Percentiles rank a stretch among this genome's conserved stretches.
Conservation (phyloP, 75 land plant species). For the Sequoia sempervirens region DNA sequence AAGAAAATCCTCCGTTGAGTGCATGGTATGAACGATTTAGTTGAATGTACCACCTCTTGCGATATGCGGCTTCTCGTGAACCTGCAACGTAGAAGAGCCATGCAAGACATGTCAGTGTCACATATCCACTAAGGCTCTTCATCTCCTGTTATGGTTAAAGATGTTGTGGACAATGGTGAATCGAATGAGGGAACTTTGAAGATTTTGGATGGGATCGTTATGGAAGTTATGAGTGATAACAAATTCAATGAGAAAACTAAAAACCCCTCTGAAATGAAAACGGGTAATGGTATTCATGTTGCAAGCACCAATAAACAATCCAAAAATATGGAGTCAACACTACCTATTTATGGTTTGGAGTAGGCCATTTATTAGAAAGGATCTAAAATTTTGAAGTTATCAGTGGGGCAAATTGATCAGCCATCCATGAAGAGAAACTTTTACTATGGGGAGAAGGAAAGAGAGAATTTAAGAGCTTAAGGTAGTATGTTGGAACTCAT, state of each 20-base stretch:
- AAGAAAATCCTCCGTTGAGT: no score
- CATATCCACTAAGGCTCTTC: no score
- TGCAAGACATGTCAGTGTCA: no score
- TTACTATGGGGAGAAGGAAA: slow-evolving; percentile 62
- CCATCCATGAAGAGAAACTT: slow-evolving; percentile 21
- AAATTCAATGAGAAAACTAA: background rate
- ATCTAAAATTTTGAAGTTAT: background rate
- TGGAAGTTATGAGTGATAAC: no score
- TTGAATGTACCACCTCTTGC: no score
- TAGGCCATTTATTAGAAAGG: background rate
- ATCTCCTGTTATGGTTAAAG: no score
- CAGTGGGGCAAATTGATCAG: background rate
- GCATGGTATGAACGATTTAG: no score
- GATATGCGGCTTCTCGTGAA: no score
- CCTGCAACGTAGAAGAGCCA: no score
- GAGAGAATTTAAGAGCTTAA: slow-evolving; percentile 54
- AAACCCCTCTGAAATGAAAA: background rate
- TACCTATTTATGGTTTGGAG: background rate
- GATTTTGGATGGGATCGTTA: slow-evolving; percentile 9
- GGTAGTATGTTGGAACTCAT: slow-evolving; percentile 69
- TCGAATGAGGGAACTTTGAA: background rate
- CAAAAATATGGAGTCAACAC: no score
- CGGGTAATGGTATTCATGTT: background rate
- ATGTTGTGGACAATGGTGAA: no score
- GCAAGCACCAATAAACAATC: no score